A percentile compares a stretch with the other conserved stretches of the same genome.
Conservation (phyloP, 2,329 filamentous ascomycete species). For the Paraphoma sp. region DNA sequence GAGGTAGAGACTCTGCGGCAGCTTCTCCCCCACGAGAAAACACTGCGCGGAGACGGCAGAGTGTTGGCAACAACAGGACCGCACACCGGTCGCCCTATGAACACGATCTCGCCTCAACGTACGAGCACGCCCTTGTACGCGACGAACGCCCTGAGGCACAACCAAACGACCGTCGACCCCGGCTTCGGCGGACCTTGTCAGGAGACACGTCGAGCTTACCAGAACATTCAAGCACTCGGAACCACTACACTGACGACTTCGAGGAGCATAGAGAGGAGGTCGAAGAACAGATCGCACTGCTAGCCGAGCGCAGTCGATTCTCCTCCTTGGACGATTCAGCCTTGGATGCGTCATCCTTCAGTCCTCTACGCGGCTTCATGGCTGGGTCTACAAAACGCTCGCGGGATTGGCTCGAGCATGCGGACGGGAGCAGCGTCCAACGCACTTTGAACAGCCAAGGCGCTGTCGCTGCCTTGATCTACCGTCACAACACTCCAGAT, state of each 20-base stretch:
- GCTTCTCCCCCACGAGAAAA: conserved; percentile 10
- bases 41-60: conserved; percentile 3
- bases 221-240: too few species aligned
- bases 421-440: conserved; percentile 17
- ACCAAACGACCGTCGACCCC: neutral
- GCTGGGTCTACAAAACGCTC: conserved; percentile 20
- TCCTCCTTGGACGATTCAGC: neutral
- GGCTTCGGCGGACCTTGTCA: too few species aligned
- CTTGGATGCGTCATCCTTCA: neutral
- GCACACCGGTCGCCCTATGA: conserved; percentile 2
- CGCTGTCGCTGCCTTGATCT: conserved; percentile 34
- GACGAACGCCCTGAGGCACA: conserved; percentile 1
- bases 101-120: conserved; percentile 12
- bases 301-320: neutral
- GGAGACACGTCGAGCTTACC: too few species aligned
- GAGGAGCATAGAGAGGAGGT: neutral
- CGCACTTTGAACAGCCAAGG: conserved; percentile 20
- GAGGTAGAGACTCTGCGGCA: conserved; percentile 5
- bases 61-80: neutral
- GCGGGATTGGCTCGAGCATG: conserved; percentile 22
- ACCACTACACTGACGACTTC: neutral
- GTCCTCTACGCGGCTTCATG: conserved; percentile 1
- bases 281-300: neutral
- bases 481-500: conserved; percentile 20
- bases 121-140: conserved; percentile 12